phyloP scores from a whole-genome alignment of 192 early-diverging fungal genomes.

The Tieghemiomyces parasiticus region DNA sequence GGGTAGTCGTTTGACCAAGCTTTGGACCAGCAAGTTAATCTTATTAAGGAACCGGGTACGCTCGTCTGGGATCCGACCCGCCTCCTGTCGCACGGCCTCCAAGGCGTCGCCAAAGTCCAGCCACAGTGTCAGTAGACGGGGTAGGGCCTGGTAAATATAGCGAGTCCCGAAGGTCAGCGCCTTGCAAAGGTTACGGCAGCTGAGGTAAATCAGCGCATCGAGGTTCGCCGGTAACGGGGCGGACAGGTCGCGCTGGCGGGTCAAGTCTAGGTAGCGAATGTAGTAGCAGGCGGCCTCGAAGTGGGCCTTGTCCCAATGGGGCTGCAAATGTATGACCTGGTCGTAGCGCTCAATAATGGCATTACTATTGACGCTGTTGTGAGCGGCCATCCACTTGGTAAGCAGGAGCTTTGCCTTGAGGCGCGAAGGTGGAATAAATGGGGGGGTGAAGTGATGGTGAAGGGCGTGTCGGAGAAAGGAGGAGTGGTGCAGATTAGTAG shows the following conservation, averaged over 20 bases:
- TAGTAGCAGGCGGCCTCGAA: constrained; percentile 48
- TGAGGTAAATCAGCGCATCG: constrained; percentile 12
- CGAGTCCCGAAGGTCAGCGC: constrained; percentile 50
- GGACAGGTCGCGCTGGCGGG: constrained; percentile 1
- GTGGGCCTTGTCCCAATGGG: constrained; percentile 50
- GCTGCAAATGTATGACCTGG: constrained; percentile 10
- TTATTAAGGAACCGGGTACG: constrained; percentile 23
- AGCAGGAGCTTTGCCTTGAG: constrained; percentile 1
- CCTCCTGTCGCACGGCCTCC: constrained; percentile 19
- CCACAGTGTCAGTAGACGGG: constrained; percentile 75
- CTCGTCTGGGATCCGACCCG: constrained; percentile 20
- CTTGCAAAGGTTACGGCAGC: constrained; percentile 14
- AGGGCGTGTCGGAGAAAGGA: no score
- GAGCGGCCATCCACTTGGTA: constrained; percentile 12
- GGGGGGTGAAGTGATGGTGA: no score
- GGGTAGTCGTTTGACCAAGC: constrained; percentile 40
- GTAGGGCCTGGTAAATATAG: constrained; percentile 74
- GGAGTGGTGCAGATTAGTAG: background rate
- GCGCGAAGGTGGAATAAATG: no score
- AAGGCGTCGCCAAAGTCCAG: constrained; percentile 45
- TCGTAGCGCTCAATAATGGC: constrained; percentile 2
- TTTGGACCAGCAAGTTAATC: constrained; percentile 32
- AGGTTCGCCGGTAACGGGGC: background rate
- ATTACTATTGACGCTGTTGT: background rate
- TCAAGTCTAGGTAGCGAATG: constrained; percentile 29